These are phyloP conservation scores for Termitomyces sp. DNA, from an alignment of 1,284 basidiomycete genomes.

Conservation along the genomic window DNA sequence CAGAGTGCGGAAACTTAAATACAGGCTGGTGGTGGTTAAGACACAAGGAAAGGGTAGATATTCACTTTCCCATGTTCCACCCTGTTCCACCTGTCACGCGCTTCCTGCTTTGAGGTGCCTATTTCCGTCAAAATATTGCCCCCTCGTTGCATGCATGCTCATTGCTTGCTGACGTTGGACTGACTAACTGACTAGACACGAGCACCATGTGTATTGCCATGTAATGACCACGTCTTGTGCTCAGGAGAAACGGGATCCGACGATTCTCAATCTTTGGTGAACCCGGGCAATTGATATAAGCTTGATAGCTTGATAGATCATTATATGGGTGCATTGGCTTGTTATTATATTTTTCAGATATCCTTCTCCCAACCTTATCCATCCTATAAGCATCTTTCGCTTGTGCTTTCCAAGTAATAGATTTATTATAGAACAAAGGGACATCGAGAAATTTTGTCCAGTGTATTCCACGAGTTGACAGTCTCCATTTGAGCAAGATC, in stretches of 20 bases:
- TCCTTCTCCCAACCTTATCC: neutral
- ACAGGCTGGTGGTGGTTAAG: slow-evolving; percentile 9
- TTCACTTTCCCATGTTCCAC: slow-evolving; percentile 15
- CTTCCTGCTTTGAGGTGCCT: slow-evolving; percentile 2
- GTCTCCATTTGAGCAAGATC: neutral
- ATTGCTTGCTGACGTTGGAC: neutral
- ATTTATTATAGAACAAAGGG: too few species aligned
- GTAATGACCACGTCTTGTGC: neutral
- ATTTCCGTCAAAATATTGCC: slow-evolving; percentile 10
- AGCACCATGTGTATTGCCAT: neutral
- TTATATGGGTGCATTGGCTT: too few species aligned
- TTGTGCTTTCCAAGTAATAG: too few species aligned
- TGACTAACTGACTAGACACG: neutral
- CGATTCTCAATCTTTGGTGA: neutral
- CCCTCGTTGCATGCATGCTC: slow-evolving; percentile 2
- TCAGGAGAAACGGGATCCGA: too few species aligned
- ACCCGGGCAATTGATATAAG: too few species aligned
- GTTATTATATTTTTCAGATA: neutral
- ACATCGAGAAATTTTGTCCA: neutral
- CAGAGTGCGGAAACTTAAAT: slow-evolving; percentile 14
- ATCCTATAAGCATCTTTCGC: neutral
- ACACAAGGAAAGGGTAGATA: slow-evolving; percentile 2
- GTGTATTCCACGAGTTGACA: too few species aligned
- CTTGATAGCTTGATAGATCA: too few species aligned
- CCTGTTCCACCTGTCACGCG: slow-evolving; percentile 17